A percentile compares a stretch with the other conserved stretches of the same genome.
Conservation (phyloP, 192 early-diverging fungal species). For the Radiomyces spectabilis region DNA sequence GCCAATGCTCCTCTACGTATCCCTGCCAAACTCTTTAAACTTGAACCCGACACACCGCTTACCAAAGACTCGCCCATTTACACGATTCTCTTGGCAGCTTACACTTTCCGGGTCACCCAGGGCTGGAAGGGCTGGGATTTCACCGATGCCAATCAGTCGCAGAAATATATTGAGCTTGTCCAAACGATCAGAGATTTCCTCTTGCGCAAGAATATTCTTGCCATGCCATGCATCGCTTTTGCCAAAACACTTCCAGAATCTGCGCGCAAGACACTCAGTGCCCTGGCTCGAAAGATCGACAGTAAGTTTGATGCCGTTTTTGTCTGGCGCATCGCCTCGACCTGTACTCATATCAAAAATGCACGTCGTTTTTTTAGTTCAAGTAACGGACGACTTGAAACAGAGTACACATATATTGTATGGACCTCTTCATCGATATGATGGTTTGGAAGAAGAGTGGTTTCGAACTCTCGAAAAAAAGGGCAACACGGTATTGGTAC, state of each 20-base stretch:
- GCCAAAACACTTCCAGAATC: conserved; percentile 18
- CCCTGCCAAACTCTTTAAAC: conserved; percentile 40
- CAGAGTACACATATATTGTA: conserved; percentile 45
- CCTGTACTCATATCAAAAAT: not conserved
- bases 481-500: conserved; percentile 54
- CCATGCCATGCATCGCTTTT: conserved; percentile 34
- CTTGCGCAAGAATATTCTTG: conserved; percentile 14
- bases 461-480: conserved; percentile 53
- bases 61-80: conserved; percentile 24
- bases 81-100: conserved; percentile 36
- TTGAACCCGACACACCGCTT: conserved; percentile 9
- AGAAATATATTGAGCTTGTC: conserved; percentile 31
- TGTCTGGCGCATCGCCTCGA: not conserved
- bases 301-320: conserved; percentile 20
- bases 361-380: conserved; percentile 14
- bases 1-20: conserved; percentile 22
- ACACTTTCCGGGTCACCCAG: conserved; percentile 30
- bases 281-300: conserved; percentile 23
- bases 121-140: conserved; percentile 38
- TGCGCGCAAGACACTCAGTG: conserved; percentile 26
- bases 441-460: conserved; percentile 48
- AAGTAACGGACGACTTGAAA: conserved; percentile 7
- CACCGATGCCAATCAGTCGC: conserved; percentile 14
- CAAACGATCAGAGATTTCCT: conserved; percentile 27
- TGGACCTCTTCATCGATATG: conserved; percentile 28